Evolutionary conservation across 305 asterid species (phyloP).

Genomic region (Ajuga reptans): DNA sequence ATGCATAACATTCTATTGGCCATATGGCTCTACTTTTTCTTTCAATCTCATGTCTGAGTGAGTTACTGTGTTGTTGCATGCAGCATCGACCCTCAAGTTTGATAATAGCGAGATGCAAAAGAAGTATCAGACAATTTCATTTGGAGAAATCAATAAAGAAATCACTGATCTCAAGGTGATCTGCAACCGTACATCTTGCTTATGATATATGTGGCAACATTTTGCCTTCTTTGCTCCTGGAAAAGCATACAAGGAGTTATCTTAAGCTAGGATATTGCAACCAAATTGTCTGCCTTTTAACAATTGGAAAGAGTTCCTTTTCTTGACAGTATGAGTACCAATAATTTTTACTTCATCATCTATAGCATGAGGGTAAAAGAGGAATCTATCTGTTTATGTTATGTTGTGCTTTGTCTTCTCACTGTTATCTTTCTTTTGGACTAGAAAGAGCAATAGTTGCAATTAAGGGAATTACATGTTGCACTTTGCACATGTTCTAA

Average conservation of each 20-base stretch:
- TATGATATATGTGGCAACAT: slow-evolving; percentile 1
- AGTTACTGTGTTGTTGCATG: slow-evolving; percentile 25
- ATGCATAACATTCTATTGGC: slow-evolving; percentile 17
- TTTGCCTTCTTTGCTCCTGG: slow-evolving; percentile 10
- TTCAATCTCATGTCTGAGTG: slow-evolving; percentile 25
- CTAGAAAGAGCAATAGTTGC: background rate
- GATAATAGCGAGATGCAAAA: slow-evolving; percentile 55
- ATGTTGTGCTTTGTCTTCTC: background rate
- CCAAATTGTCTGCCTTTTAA: background rate
- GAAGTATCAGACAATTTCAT: slow-evolving; percentile 59
- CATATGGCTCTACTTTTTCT: slow-evolving; percentile 8
- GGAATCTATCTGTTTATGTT: background rate
- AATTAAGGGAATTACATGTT: background rate
- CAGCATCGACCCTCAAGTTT: slow-evolving; percentile 71
- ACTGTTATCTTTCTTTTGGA: background rate
- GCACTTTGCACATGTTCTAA: background rate
- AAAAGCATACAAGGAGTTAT: background rate
- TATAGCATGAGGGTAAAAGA: background rate
- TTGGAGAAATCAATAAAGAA: slow-evolving; percentile 55
- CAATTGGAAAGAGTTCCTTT: background rate
- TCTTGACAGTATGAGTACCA: background rate
- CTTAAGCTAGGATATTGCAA: background rate
- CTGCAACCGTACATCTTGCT: slow-evolving; percentile 14
- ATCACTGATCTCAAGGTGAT: slow-evolving; percentile 66
- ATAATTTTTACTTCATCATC: background rate